Evolutionary conservation across 805 yeast genomes (phyloP), one percentile per base, ranked within the genome.

Genomic region (Cyberlindnera petersonii): DNA sequence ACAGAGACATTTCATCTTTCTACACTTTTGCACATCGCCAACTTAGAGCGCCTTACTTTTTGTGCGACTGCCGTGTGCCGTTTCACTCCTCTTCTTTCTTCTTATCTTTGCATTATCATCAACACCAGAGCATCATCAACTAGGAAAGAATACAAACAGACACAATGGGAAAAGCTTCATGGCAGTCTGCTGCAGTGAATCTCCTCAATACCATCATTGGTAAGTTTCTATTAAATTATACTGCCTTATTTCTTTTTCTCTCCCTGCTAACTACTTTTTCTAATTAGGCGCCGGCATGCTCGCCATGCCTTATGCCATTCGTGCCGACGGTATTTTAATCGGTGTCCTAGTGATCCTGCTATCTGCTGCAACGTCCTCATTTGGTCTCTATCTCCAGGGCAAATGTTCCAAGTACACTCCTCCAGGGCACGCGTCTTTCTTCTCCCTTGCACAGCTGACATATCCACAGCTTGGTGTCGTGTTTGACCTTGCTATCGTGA

Each of bases 221-320:
- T 44, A 43, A 23, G 53, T 46, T 14, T 21, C n/a, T 14, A n/a
- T 9, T 11, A 16, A 19, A 24, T 35, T 24, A n/a, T n/a, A n/a
- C n/a, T n/a, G n/a, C n/a, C n/a, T n/a, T n/a, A n/a, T n/a, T n/a
- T n/a, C n/a, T n/a, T n/a, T n/a, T n/a, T n/a, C n/a, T n/a, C n/a
- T n/a, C n/a, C n/a, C n/a, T n/a, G n/a, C n/a, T n/a, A n/a, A n/a
- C n/a, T n/a, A n/a, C n/a, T n/a, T n/a, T 38, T 15, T 5, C 26
- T 14, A 9, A 10, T 14, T 3, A 46, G 76, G 81, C 28, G 84
- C 86, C 2, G 89, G 89, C 8, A 71, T 81, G 51, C 64, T 82
- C 28, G 83, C 86, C 24, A 77, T 81, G 69, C 87, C 89, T 0
- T 80, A 66, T 55, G 86, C 86, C 1, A 71, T 80, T 50, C 68